Conservation (phyloP, 1,139 yeast species). For the Saccharomyces hybrid region DNA sequence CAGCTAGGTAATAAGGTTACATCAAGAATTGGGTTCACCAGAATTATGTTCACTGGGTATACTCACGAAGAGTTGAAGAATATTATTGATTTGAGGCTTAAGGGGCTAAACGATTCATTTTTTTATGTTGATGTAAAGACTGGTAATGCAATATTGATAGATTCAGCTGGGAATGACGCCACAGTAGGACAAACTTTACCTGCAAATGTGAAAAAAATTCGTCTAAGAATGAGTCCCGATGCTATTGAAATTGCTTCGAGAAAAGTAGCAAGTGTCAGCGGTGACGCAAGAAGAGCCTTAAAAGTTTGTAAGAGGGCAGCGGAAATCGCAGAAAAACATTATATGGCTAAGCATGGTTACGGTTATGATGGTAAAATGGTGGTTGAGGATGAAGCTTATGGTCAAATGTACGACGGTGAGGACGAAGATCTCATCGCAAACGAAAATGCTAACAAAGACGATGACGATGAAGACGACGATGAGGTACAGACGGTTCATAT, state of each 20-base stretch:
- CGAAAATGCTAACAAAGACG: constrained; percentile 13
- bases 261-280: constrained; percentile 92
- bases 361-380: constrained; percentile 22
- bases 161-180: constrained; percentile 10
- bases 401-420: constrained; percentile 2
- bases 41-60: constrained; percentile 86
- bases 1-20: constrained; percentile 81
- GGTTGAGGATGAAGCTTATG: constrained; percentile 5
- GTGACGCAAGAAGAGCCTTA: constrained; percentile 92
- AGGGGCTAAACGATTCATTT: constrained; percentile 39
- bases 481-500: constrained; percentile 54
- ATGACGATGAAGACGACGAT: constrained; percentile 28
- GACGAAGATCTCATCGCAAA: constrained; percentile 13
- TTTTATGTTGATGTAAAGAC: constrained; percentile 30
- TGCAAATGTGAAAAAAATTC: constrained; percentile 27
- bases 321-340: constrained; percentile 71
- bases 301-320: constrained; percentile 86
- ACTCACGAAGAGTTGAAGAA: constrained; percentile 68
- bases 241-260: constrained; percentile 90
- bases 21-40: constrained; percentile 79
- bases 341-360: constrained; percentile 32
- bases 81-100: constrained; percentile 67
- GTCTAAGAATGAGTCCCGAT: constrained; percentile 51
- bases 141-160: constrained; percentile 29
- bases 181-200: constrained; percentile 7